Conservation (phyloP, 805 yeast genomes). For the Brettanomyces custersianus region DNA sequence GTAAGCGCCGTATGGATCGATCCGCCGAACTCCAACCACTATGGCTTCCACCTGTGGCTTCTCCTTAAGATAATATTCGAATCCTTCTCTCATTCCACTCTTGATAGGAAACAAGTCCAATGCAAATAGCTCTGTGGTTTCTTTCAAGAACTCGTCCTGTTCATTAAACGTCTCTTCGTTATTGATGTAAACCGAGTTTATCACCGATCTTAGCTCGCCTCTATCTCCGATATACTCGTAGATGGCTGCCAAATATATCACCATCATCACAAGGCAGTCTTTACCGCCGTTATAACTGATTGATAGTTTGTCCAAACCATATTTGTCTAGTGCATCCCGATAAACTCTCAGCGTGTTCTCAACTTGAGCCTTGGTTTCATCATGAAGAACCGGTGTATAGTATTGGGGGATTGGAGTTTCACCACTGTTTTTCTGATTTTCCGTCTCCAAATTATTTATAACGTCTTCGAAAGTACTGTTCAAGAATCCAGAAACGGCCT, state of each 20-base stretch:
- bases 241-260: slow-evolving; percentile 56
- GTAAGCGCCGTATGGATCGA: slow-evolving; percentile 73
- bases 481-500: not conserved
- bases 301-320: slow-evolving; percentile 44
- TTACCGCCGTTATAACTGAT: slow-evolving; percentile 94
- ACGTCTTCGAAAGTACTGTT: not conserved
- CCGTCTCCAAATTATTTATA: not conserved
- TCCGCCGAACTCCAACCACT: slow-evolving; percentile 78
- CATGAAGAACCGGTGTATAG: slow-evolving; percentile 7
- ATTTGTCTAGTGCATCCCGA: slow-evolving; percentile 12
- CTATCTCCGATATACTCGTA: slow-evolving; percentile 10
- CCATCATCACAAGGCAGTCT: slow-evolving; percentile 85
- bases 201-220: slow-evolving; percentile 12
- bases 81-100: slow-evolving; percentile 56
- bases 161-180: slow-evolving; percentile 66
- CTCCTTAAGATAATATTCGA: slow-evolving; percentile 45
- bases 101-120: slow-evolving; percentile 37
- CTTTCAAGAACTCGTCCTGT: slow-evolving; percentile 54
- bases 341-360: slow-evolving; percentile 13
- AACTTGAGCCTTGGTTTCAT: slow-evolving; percentile 19
- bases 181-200: slow-evolving; percentile 62
- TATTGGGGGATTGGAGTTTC: not conserved
- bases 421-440: not conserved
- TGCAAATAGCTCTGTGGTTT: slow-evolving; percentile 45
- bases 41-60: slow-evolving; percentile 58